Evolutionary conservation across 2,329 filamentous ascomycete genomes (phyloP).

Genomic region (Davidsoniella eucalypti): DNA sequence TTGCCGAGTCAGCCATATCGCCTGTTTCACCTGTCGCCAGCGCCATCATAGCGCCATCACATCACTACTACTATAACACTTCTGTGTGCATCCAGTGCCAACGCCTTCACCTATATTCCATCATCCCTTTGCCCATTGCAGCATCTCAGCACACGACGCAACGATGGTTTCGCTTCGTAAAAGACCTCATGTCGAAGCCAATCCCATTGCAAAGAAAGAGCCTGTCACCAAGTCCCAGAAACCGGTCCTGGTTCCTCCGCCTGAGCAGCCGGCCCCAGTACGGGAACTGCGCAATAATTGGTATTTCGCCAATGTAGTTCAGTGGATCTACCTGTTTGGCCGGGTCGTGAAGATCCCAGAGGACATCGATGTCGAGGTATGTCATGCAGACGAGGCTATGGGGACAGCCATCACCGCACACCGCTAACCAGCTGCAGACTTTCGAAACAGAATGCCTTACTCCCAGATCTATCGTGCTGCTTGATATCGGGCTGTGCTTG

Average conservation of each 20-base stretch:
- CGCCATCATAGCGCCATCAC: no score
- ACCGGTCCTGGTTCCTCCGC: background rate
- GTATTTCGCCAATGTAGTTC: slow-evolving; percentile 87
- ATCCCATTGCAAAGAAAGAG: slow-evolving; percentile 1
- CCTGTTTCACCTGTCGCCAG: no score
- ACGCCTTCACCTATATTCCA: no score
- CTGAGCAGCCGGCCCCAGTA: slow-evolving; percentile 2
- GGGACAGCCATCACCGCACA: background rate
- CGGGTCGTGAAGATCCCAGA: slow-evolving; percentile 79
- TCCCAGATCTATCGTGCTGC: slow-evolving; percentile 55
- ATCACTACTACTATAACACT: no score
- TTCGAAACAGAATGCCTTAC: slow-evolving; percentile 80
- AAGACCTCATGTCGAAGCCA: slow-evolving; percentile 7
- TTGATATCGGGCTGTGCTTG: slow-evolving; percentile 69
- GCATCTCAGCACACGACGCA: background rate
- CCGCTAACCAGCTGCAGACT: slow-evolving; percentile 37
- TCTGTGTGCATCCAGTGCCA: no score
- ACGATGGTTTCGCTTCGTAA: slow-evolving; percentile 13
- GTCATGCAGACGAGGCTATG: background rate
- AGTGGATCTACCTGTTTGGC: slow-evolving; percentile 88
- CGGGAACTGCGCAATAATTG: slow-evolving; percentile 62
- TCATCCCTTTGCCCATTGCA: no score
- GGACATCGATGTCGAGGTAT: slow-evolving; percentile 74
- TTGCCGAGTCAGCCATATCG: no score
- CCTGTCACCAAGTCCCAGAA: background rate